Evolutionary conservation across 345 rosid species (phyloP), one percentile per base, ranked within the genome.

Genomic region (Aquilaria malaccensis): DNA sequence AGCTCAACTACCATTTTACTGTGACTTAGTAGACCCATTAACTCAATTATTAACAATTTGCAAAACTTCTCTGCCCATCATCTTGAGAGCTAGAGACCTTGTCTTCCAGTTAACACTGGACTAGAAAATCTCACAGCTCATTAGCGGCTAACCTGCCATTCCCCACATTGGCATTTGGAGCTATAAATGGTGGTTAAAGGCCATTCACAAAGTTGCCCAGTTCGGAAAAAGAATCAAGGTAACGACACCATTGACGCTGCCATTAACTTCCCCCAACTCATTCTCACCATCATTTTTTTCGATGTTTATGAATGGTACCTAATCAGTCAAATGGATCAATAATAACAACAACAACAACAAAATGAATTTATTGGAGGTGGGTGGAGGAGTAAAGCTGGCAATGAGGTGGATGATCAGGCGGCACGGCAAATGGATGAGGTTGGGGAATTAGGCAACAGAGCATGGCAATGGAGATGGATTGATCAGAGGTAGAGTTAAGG

Each of bases 141-240:
- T 72, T 37, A 87, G 82, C 75, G 52, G 86, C 32, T 88, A 88
- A 50, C 78, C 89, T 0, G 70, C 88, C 4, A 84, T 92, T 62
- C 87, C 94, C 0, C 66, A 94, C 9, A 87, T 93, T 10, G 94
- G 94, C 9, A 66, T 93, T 41, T 96, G 94, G 4, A 74, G 67
- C 9, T 93, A 87, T 55, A 79, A 93, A 63, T 93, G 98, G 97
- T 89, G 97, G 98, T 82, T 94, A 2, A 97, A 89, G 79, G 94
- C 94, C 11, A 72, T 93, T n/a, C 98, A 93, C 4, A 94, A 97
- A 5, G 87, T 87, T 47, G 62, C 97, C 57, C 56, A 55, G 9
- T 83, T 60, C 0, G 83, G 84, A 29, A 72, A 9, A 4, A 97
- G 98, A 43, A 71, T 85, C 70, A 69, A 59, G 47, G 80, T 93